Evolutionary conservation across 805 yeast genomes (phyloP).

Genomic region (Candida insectalens): DNA sequence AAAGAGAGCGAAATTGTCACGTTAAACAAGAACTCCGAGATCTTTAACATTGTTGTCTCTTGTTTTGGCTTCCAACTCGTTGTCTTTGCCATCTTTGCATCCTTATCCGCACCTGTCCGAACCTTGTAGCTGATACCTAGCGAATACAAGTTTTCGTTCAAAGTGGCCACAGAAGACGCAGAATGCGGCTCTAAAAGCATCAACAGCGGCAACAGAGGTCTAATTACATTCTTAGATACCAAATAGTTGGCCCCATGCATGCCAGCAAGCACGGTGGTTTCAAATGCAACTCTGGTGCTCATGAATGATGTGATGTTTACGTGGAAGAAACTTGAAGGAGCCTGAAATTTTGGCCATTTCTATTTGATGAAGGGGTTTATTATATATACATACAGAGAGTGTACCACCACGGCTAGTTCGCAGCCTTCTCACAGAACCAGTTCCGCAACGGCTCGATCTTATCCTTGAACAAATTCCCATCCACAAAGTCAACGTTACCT

Average conservation of each 20-base stretch:
- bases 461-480: slow-evolving; percentile 59
- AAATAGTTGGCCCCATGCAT: slow-evolving; percentile 1
- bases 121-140: slow-evolving; percentile 1
- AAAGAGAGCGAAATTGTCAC: slow-evolving; percentile 18
- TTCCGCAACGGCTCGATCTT: slow-evolving; percentile 54
- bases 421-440: slow-evolving; percentile 73
- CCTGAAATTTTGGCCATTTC: too few relatives aligned
- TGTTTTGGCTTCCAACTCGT: background rate
- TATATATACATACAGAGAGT: too few relatives aligned
- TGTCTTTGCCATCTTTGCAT: background rate
- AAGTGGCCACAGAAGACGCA: background rate
- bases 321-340: too few relatives aligned
- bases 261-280: background rate
- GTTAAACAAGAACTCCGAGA: slow-evolving; percentile 8
- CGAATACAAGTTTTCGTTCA: slow-evolving; percentile 1
- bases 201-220: background rate
- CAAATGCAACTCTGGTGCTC: too few relatives aligned
- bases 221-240: background rate
- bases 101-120: background rate
- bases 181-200: background rate
- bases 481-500: slow-evolving; percentile 58
- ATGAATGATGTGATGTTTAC: too few relatives aligned
- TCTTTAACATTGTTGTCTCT: background rate
- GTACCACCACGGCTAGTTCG: too few relatives aligned
- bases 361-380: too few relatives aligned